Evolutionary conservation across 2,329 filamentous ascomycete species (phyloP), one percentile per base, ranked within the genome.

Genomic region (Aspergillus tubingensis): DNA sequence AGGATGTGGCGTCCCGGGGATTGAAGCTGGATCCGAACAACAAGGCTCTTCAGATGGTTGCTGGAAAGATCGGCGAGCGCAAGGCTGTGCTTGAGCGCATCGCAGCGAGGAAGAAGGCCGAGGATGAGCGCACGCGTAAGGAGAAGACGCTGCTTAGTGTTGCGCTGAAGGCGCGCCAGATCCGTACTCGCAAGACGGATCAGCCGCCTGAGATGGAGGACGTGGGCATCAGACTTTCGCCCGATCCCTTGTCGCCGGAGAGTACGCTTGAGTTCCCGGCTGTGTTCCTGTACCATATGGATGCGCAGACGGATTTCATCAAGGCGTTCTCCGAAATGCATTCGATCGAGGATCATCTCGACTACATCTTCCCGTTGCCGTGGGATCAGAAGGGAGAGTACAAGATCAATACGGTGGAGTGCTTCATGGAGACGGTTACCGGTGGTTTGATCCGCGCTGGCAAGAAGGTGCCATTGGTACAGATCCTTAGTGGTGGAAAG

Each of bases 371-470:
- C 60, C 94, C 93, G 2, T 77, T 92, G 69, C 92, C 92, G 11
- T 99, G 95, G 95, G 95, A 98, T 69, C 71, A 75, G 15, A 79
- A 83, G 62, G 77, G 83, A 1, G 87, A 87, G 69, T 97, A 96
- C 76, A 84, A 80, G 0, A 68, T 82, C 1, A 81, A 81, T 0
- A 81, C 77, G 0, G 91, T 96, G 4, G 92, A 96, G 67, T 95
- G 91, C 70, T 98, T 91, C 76, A 89, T 96, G 81, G 92, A 97
- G 80, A 98, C 92, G 0, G 78, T 79, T 3, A 80, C 82, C 0
- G 92, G 92, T 0, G 92, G 93, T 0, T 76, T 99, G 69, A 86
- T 96, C 70, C 97, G 96, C 80, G 88, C 93, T 21, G 94, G 95
- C 51, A 93, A 91, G 84, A 95, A 94, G 72, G 83, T 95, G 65